Conservation (phyloP, 2,329 filamentous ascomycete species). For the Fusarium siculi region DNA sequence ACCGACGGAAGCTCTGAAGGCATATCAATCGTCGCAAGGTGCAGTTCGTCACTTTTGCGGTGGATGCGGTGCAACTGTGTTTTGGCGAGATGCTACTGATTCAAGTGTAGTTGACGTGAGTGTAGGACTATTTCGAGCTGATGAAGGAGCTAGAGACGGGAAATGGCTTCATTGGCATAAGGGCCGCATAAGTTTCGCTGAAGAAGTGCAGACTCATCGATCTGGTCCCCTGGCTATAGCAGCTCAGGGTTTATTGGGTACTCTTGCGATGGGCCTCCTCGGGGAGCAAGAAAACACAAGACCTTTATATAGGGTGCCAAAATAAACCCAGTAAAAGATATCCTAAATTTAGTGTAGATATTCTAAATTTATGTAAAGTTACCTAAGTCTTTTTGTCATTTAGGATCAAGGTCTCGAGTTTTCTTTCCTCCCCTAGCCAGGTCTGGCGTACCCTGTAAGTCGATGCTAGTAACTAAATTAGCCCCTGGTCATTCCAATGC, state of each 20-base stretch:
- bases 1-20: constrained; percentile 56
- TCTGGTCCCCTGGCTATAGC: background rate
- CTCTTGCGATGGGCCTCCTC: background rate
- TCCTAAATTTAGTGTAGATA: too few relatives aligned
- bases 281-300: too few relatives aligned
- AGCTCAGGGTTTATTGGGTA: background rate
- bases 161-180: constrained; percentile 72
- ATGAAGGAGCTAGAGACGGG: constrained; percentile 65
- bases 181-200: constrained; percentile 66
- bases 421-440: too few relatives aligned
- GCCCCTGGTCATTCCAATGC: background rate
- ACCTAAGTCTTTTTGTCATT: too few relatives aligned
- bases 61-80: constrained; percentile 71
- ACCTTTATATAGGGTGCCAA: too few relatives aligned
- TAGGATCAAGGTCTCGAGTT: too few relatives aligned
- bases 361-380: too few relatives aligned
- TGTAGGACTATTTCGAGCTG: constrained; percentile 64
- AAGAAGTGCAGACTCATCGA: constrained; percentile 52
- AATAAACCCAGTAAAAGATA: too few relatives aligned
- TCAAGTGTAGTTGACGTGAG: constrained; percentile 71
- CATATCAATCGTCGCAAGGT: constrained; percentile 64
- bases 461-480: background rate
- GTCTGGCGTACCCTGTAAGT: background rate
- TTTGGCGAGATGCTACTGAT: constrained; percentile 67
- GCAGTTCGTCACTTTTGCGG: constrained; percentile 71